Base-by-base conservation (phyloP, 768 basidiomycete species). In the Infundibulicybe gibba region DNA sequence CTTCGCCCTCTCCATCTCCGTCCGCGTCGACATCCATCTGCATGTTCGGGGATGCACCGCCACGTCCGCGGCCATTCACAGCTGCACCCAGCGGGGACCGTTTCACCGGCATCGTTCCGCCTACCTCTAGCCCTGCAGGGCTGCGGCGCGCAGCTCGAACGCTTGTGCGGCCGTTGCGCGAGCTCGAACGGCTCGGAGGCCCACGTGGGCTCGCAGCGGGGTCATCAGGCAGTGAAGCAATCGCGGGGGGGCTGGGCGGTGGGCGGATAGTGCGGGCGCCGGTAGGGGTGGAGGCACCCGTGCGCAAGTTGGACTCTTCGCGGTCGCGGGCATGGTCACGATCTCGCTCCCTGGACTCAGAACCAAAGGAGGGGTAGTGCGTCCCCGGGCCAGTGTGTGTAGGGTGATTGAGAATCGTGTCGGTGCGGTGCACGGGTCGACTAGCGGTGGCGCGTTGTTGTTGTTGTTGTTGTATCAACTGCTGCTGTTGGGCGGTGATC, bases 1-100 rank as follows among this genome's bases (percentile, higher is more conserved):
- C 59, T 14, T 57, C 56, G 1, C 58, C 74, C 45, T 72, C 72
- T n/a, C 52, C 59, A 25, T 59, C 58, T 25, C 50, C 54, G 12
- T 64, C 62, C 16, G 47, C 49, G 42, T 64, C 63, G 5, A 54
- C 52, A n/a, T 60, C 63, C 58, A 51, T 58, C 40, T 20, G 44
- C 44, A 33, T 55, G 51, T 8, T 41, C 35, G 25, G 52, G 38
- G 32, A 50, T n/a, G 35, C 11, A 56, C 34, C 17, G 39, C 41
- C 31, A 37, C 56, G 33, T 59, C 62, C 2, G 52, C 49, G 21
- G 51, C 55, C 49, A 17, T 49, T 44, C 34, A 13, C 31, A 19
- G 31, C n/a, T 20, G 59, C 53, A 13, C 53, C 59, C 3, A 58
- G 45, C 17, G 46, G 49, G 15, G 54, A 55, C 11, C 47, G 17